phyloP scores from a whole-genome alignment of 2,329 filamentous ascomycete genomes.

The Rutstroemia sp. region DNA sequence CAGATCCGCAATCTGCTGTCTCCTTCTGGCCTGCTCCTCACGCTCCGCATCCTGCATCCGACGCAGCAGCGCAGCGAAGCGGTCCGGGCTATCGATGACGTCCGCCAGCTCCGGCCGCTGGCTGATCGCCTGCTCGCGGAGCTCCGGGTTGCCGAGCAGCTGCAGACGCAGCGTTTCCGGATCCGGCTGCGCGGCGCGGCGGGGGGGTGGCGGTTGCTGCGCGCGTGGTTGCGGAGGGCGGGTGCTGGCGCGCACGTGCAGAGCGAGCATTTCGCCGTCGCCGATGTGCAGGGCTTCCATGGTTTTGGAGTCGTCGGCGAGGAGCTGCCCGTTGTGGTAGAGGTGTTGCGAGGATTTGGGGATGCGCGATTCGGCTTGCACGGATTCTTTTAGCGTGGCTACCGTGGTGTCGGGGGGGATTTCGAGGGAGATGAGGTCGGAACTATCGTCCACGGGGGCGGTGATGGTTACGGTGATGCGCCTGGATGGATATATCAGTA shows the following conservation, averaged over 20 bases:
- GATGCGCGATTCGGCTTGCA: conserved; percentile 76
- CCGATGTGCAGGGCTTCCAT: conserved; percentile 72
- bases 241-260: conserved; percentile 63
- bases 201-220: conserved; percentile 22
- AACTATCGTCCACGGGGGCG: conserved; percentile 55
- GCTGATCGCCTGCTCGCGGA: conserved; percentile 63
- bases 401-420: conserved; percentile 77
- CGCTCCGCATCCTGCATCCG: conserved; percentile 63
- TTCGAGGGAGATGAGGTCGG: conserved; percentile 72
- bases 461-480: conserved; percentile 82
- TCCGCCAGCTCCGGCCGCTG: conserved; percentile 71
- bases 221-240: conserved; percentile 32
- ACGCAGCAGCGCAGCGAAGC: conserved; percentile 67
- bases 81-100: conserved; percentile 65
- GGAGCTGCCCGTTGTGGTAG: conserved; percentile 80
- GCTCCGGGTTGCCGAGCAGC: conserved; percentile 68
- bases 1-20: conserved; percentile 74
- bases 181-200: conserved; percentile 40
- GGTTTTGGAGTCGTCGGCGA: conserved; percentile 71
- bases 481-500: conserved; percentile 41
- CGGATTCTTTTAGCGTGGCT: conserved; percentile 77
- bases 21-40: conserved; percentile 66
- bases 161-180: conserved; percentile 77
- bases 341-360: conserved; percentile 70
- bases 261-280: conserved; percentile 87